A percentile compares a stretch with the other conserved stretches of the same genome.
Conservation (phyloP, 495 filamentous ascomycete genomes). For the Aspergillus nanangensis region DNA sequence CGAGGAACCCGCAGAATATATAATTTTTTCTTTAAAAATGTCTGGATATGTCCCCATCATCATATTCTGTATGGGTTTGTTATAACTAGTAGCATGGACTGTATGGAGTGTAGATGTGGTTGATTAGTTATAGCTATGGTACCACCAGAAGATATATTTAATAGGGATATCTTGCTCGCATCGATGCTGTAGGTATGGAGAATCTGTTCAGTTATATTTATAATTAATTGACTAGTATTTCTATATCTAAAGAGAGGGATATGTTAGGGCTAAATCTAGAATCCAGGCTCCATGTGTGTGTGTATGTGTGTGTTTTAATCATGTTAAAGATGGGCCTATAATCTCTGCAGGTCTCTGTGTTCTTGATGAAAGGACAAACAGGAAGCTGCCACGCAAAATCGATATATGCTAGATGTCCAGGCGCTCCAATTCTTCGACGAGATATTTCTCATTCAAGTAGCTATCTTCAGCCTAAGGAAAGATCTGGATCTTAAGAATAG, state of each 20-base stretch:
- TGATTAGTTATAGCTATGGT: conserved; percentile 3
- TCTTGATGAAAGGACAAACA: conserved; percentile 9
- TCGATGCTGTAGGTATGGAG: not conserved
- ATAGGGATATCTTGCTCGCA: conserved; percentile 2
- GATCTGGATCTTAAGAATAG: conserved; percentile 7
- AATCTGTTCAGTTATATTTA: conserved; percentile 2
- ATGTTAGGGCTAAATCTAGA: conserved; percentile 1
- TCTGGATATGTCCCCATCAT: conserved; percentile 6
- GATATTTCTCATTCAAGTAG: conserved; percentile 7
- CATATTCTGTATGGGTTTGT: conserved; percentile 3
- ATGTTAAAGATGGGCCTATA: not conserved
- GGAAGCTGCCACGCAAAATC: conserved; percentile 10
- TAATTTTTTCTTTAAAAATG: conserved; percentile 4
- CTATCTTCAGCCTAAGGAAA: conserved; percentile 8
- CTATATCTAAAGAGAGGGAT: not conserved
- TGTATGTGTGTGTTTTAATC: not conserved
- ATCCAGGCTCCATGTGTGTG: not conserved
- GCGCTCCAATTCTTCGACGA: conserved; percentile 12
- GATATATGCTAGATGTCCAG: conserved; percentile 8
- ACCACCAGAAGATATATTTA: not conserved
- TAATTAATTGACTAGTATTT: conserved; percentile 6
- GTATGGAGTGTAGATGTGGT: not conserved
- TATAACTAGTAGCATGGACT: not conserved
- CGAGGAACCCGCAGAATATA: conserved; percentile 7
- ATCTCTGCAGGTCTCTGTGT: not conserved